phyloP scores from a whole-genome alignment of 2,329 filamentous ascomycete genomes.

The Calonectria crousiana region DNA sequence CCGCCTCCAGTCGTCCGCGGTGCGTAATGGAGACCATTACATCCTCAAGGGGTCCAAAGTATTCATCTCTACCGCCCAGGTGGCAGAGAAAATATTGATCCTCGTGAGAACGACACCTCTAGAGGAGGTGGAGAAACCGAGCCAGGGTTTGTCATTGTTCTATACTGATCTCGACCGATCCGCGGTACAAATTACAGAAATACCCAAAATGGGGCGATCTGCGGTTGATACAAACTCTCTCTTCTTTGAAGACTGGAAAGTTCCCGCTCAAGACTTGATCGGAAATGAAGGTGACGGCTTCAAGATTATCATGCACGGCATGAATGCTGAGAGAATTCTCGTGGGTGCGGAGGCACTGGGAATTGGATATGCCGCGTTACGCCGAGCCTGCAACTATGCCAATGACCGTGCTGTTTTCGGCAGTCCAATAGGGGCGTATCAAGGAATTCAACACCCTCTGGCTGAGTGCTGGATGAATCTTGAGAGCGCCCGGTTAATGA shows the following conservation, averaged over 20 bases:
- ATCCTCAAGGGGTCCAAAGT: conserved; percentile 24
- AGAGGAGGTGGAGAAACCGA: conserved; percentile 18
- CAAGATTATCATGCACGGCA: conserved; percentile 33
- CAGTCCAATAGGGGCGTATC: conserved; percentile 22
- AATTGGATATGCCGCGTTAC: conserved; percentile 24
- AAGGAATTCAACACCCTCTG: conserved; percentile 29
- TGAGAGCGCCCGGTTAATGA: conserved; percentile 30
- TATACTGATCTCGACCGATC: conserved; percentile 26
- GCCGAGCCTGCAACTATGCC: conserved; percentile 19
- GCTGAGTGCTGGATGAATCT: conserved; percentile 34
- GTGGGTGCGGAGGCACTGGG: conserved; percentile 24
- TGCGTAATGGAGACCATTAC: conserved; percentile 5
- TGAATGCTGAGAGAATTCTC: conserved; percentile 32
- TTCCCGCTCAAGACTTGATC: conserved; percentile 15
- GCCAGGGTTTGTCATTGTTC: conserved; percentile 22
- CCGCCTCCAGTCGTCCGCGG: conserved; percentile 14
- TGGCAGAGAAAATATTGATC: conserved; percentile 26
- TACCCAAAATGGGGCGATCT: conserved; percentile 26
- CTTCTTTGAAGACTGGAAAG: conserved; percentile 27
- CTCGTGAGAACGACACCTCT: conserved; percentile 21
- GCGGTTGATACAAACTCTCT: conserved; percentile 24
- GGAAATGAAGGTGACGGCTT: conserved; percentile 29
- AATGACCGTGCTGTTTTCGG: conserved; percentile 27
- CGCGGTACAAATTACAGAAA: conserved; percentile 20
- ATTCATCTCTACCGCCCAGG: conserved; percentile 26